phyloP scores from a whole-genome alignment of 495 filamentous ascomycete genomes.

The Tuber indicum region DNA sequence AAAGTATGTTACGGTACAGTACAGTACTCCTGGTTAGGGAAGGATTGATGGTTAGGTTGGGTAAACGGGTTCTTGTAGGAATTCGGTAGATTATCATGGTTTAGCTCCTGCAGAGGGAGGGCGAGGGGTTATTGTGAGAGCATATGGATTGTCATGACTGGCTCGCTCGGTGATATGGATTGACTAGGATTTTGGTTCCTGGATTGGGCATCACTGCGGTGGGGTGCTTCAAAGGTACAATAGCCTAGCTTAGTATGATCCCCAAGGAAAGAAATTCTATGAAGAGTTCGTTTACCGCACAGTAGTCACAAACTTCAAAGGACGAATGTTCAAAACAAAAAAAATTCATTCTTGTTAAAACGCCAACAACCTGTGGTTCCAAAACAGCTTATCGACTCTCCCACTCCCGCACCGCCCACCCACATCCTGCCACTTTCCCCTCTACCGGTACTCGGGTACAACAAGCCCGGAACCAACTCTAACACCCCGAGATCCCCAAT shows the following conservation, averaged over 20 bases:
- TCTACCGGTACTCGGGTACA: neutral
- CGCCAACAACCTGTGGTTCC: neutral
- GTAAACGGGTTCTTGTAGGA: too few relatives aligned
- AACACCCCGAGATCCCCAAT: conserved; percentile 38
- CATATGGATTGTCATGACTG: neutral
- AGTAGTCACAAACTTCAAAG: neutral
- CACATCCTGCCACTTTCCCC: neutral
- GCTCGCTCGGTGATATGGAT: neutral
- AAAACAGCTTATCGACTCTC: neutral
- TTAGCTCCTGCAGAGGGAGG: too few relatives aligned
- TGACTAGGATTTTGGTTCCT: neutral
- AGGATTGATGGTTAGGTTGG: too few relatives aligned
- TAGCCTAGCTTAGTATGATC: neutral
- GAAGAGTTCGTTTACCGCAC: neutral
- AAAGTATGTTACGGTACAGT: too few relatives aligned
- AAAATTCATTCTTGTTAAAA: neutral
- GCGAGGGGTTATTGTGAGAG: too few relatives aligned
- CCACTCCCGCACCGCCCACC: too few relatives aligned
- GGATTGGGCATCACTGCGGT: neutral
- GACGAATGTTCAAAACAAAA: neutral
- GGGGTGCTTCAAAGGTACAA: too few relatives aligned
- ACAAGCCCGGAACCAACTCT: neutral
- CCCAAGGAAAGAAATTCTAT: neutral
- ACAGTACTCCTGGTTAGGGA: too few relatives aligned
- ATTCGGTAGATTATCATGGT: too few relatives aligned